phyloP scores from a whole-genome alignment of 306 rosid species.

The Purshia tridentata region DNA sequence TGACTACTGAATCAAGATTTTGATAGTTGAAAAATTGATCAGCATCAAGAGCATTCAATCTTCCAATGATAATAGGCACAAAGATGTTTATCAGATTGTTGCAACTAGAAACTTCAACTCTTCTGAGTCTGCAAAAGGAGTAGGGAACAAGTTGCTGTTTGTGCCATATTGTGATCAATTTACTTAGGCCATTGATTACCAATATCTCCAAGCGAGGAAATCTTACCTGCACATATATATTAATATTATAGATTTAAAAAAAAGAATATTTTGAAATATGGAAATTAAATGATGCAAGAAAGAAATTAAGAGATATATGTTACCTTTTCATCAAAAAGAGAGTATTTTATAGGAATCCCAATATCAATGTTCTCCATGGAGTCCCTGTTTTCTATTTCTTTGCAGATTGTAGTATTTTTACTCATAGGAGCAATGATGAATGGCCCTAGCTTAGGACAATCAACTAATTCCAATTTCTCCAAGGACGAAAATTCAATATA shows the following conservation, averaged over 20 bases:
- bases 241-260: too few relatives aligned
- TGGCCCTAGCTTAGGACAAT: not conserved
- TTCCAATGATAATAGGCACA: not conserved
- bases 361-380: not conserved
- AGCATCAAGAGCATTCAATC: not conserved
- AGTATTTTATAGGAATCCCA: not conserved
- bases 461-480: fast-evolving
- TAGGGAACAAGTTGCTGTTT: not conserved
- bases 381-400: too few relatives aligned
- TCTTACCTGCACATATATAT: not conserved
- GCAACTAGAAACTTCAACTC: not conserved
- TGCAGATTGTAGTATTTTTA: not conserved
- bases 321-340: not conserved
- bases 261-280: not conserved
- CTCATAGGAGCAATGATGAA: not conserved
- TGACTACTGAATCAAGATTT: conserved; percentile 10
- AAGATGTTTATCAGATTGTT: not conserved
- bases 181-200: not conserved
- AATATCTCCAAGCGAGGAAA: not conserved
- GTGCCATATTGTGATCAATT: not conserved
- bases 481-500: not conserved
- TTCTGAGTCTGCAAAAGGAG: not conserved
- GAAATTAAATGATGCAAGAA: not conserved
- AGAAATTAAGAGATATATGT: too few relatives aligned
- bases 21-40: not conserved